Base-by-base conservation (phyloP, 2,329 filamentous ascomycete genomes). In the Nemania sp. region DNA sequence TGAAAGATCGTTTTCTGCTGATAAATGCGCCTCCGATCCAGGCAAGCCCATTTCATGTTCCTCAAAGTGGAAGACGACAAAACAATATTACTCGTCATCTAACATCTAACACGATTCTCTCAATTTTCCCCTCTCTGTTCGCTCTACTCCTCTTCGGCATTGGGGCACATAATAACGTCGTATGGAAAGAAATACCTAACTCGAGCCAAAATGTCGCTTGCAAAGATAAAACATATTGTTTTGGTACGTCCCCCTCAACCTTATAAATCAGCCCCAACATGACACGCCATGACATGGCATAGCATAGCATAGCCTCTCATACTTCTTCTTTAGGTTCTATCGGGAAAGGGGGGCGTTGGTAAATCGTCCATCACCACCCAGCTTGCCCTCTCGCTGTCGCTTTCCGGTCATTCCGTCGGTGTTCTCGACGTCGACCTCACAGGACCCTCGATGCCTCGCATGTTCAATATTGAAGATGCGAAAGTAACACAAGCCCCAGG, bases 331-430 rank as follows among this genome's bases (percentile, higher is more conserved):
- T 24, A 89, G 87, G 87, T 95, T 70, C 91, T 99, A 55, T 98
- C 96, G 13, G 96, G 96, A 75, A 99, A 99, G 87, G 96, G 96
- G 77, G 96, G 96, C 74, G 96, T 99, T 22, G 96, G 96, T 66
- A 99, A 99, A 85, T 98, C 95, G 51, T 97, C 94, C 60, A 90
- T 98, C n/a, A 98, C 96, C 0, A 97, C 95, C 1, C 96, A 99
- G 80, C 90, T 99, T 18, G 96, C 96, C 8, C 88, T 99, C 43
- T 94, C 94, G 0, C 89, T 99, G 35, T 91, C 93, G 1, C 87
- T 96, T 0, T 89, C 93, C 71, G 95, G 95, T 66, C 88, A 95
- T 79, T 94, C 93, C 0, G 95, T 98, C 51, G 96, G 96, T 61
- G 94, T 99, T 29, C 92, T 99, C 73, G 96, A 99, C 79, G 91